phyloP scores from a whole-genome alignment of 148 eudicot genomes.

The Chenopodium suecicum region DNA sequence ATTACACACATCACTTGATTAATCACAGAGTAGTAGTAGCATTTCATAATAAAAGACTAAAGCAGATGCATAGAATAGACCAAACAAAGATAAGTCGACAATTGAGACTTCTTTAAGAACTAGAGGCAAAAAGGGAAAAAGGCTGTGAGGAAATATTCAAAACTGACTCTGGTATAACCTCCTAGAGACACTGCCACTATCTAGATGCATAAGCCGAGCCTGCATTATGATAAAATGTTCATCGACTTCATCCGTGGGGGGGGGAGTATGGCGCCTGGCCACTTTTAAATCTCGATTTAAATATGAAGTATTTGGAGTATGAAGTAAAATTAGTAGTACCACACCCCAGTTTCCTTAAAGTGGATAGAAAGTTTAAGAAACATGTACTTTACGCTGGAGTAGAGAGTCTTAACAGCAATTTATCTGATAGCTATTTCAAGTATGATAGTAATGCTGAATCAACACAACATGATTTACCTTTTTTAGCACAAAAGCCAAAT shows the following conservation, averaged over 20 bases:
- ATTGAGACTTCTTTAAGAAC: neutral
- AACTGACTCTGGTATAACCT: neutral
- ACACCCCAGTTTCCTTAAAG: neutral
- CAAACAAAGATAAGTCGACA: neutral
- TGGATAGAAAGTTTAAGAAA: neutral
- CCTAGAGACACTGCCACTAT: neutral
- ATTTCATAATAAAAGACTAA: neutral
- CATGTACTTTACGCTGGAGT: neutral
- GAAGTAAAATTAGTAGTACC: neutral
- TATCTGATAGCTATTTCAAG: neutral
- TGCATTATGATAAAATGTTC: too few species aligned
- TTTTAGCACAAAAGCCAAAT: constrained; percentile 76
- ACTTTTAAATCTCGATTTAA: too few species aligned
- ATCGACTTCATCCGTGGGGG: too few species aligned
- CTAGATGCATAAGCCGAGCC: neutral
- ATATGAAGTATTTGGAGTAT: too few species aligned
- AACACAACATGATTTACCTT: constrained; percentile 52
- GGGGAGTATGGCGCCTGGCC: too few species aligned
- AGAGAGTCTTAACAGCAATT: neutral
- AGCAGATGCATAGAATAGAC: neutral
- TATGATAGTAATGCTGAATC: neutral
- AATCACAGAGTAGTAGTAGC: neutral
- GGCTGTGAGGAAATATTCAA: neutral
- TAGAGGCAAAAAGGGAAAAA: neutral
- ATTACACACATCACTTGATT: neutral